Evolutionary conservation across 306 rosid species (phyloP), one percentile per base, ranked within the genome.

Genomic region (Inga leiocalycina): DNA sequence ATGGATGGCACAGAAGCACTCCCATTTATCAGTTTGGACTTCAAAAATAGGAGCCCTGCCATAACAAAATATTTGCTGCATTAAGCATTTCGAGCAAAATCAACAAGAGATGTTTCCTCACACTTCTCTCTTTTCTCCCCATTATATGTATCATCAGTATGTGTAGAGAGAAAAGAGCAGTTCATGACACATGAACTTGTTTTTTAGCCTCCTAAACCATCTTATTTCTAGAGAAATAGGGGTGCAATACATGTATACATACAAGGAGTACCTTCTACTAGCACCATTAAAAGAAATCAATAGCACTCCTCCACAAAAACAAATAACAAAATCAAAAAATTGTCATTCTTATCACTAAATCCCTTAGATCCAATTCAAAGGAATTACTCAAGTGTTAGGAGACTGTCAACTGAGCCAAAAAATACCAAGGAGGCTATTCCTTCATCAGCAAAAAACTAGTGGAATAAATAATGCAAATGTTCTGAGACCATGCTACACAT

Each of bases 1-100:
- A 52, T 78, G 86, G 67, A 89, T 71, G 65, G 87, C 90, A 80
- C 92, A 89, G 64, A 87, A 89, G 82, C 92, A 89, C 75, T 89
- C 92, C 92, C 92, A 89, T 20, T 43, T 72, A 80, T 85, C 84
- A 73, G 82, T 85, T 89, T 87, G 90, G 51, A 82, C 84, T 83
- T 86, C 86, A 64, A 87, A 87, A 77, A 89, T 82, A 30, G 92
- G 92, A 78, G 87, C 92, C 85, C 92, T 89, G 80, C 78, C 85
- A 85, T 71, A 84, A 52, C 77, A 82, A 76, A 59, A 24, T 5
- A 73, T 35, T 84, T 59, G 54, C 79, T 39, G 57, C 22, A 44
- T 73, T 74, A 74, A 59, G 72, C 79, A 46, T 32, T 71, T 81
- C 24, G 17, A 82, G 80, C 73, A 78, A 57, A 75, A 78, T 72